Conservation (phyloP, 768 basidiomycete genomes). For the Epithele typhae region DNA sequence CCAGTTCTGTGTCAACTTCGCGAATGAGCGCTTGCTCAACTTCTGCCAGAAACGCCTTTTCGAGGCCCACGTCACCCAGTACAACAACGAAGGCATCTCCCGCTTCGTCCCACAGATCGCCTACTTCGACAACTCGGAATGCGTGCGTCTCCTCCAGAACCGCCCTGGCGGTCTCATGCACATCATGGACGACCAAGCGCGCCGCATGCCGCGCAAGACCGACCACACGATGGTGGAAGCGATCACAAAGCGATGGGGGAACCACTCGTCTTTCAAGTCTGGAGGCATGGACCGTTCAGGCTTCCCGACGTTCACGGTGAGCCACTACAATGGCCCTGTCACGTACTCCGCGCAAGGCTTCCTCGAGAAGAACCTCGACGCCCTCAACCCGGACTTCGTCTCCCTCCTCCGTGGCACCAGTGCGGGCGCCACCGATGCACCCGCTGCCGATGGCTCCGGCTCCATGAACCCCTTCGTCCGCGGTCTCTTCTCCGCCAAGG, state of each 20-base stretch:
- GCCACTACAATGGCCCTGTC: slow-evolving; percentile 88
- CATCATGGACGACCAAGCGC: slow-evolving; percentile 97
- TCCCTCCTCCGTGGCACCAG: slow-evolving; percentile 72
- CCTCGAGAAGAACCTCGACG: slow-evolving; percentile 83
- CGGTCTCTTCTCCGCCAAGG: slow-evolving; percentile 81
- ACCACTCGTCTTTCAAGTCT: slow-evolving; percentile 87
- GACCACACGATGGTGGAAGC: slow-evolving; percentile 94
- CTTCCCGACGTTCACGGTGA: slow-evolving; percentile 83
- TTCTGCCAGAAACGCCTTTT: slow-evolving; percentile 80
- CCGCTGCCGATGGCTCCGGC: slow-evolving; percentile 64
- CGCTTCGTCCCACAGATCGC: slow-evolving; percentile 63
- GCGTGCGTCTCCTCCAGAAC: slow-evolving; percentile 80
- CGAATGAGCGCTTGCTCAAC: slow-evolving; percentile 85
- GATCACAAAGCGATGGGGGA: slow-evolving; percentile 91
- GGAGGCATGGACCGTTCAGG: slow-evolving; percentile 73
- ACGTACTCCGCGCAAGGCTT: slow-evolving; percentile 90
- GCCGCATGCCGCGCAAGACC: slow-evolving; percentile 82
- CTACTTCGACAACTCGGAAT: slow-evolving; percentile 91
- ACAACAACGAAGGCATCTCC: slow-evolving; percentile 75
- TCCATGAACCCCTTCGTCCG: slow-evolving; percentile 91
- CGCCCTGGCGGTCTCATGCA: slow-evolving; percentile 88
- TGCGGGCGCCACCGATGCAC: slow-evolving; percentile 26
- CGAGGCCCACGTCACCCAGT: slow-evolving; percentile 79
- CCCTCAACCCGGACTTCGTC: slow-evolving; percentile 90
- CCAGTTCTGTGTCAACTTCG: slow-evolving; percentile 95